A percentile compares a stretch with the other conserved stretches of the same genome.
Conservation (phyloP, 495 filamentous ascomycete genomes). For the Aspergillus campestris region DNA sequence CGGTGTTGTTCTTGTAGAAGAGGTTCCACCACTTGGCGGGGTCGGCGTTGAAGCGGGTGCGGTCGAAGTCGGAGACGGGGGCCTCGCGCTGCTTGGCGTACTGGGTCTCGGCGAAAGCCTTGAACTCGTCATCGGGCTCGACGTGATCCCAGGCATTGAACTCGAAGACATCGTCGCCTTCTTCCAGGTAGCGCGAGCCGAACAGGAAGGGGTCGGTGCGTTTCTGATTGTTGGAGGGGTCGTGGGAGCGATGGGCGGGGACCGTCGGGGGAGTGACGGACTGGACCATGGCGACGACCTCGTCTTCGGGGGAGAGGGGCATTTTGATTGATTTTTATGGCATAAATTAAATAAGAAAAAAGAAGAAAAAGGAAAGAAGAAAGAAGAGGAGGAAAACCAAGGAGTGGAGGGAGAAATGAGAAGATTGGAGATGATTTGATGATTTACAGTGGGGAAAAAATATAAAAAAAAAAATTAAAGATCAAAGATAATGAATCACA, state of each 20-base stretch:
- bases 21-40: constrained; percentile 94
- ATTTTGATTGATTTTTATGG: not conserved
- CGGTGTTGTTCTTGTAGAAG: constrained; percentile 91
- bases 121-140: constrained; percentile 72
- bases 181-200: constrained; percentile 74
- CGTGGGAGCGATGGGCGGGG: constrained; percentile 41
- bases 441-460: not conserved
- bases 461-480: not conserved
- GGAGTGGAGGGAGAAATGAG: not conserved
- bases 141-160: constrained; percentile 99
- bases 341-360: not conserved
- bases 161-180: constrained; percentile 80
- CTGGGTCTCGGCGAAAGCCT: constrained; percentile 70
- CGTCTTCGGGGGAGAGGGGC: constrained; percentile 6
- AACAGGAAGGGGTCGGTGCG: constrained; percentile 89
- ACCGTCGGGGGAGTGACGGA: constrained; percentile 37
- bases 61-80: constrained; percentile 83
- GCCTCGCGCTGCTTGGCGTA: constrained; percentile 70
- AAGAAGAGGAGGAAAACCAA: not conserved
- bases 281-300: constrained; percentile 29
- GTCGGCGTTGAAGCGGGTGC: constrained; percentile 72
- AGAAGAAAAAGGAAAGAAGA: not conserved
- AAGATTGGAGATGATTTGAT: not conserved
- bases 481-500: too few relatives aligned
- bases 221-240: constrained; percentile 57